Evolutionary conservation across 2,329 filamentous ascomycete genomes (phyloP).

Genomic region (Myriosclerotinia scirpicola): DNA sequence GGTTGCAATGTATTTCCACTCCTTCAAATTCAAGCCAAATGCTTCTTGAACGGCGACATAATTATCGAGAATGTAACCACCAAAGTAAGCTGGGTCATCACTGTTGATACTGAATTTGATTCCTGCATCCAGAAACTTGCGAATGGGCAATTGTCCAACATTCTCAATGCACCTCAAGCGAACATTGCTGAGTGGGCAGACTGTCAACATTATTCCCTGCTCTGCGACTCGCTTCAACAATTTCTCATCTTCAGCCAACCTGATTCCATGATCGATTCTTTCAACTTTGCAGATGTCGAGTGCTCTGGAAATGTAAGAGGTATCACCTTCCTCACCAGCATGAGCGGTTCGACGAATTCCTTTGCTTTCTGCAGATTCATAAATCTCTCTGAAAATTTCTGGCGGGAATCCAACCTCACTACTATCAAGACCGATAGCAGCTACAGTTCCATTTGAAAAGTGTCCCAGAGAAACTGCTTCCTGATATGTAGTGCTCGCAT

Average conservation of each 20-base stretch:
- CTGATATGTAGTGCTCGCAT: constrained; percentile 52
- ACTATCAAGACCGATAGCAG: constrained; percentile 68
- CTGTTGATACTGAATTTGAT: constrained; percentile 51
- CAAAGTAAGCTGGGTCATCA: constrained; percentile 59
- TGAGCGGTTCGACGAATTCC: constrained; percentile 68
- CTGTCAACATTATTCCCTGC: constrained; percentile 61
- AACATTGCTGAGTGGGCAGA: constrained; percentile 75
- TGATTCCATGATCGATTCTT: constrained; percentile 75
- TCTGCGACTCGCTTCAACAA: constrained; percentile 59
- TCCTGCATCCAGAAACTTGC: constrained; percentile 46
- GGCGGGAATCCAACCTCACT: constrained; percentile 58
- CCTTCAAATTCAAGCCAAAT: constrained; percentile 59
- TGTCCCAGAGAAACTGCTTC: constrained; percentile 46
- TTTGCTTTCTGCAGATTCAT: constrained; percentile 51
- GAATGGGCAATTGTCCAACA: constrained; percentile 48
- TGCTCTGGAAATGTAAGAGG: constrained; percentile 63
- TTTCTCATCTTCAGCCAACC: constrained; percentile 58
- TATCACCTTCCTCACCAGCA: constrained; percentile 72
- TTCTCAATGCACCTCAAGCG: constrained; percentile 49
- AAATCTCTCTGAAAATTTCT: constrained; percentile 62
- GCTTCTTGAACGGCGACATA: constrained; percentile 74
- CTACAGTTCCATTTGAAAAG: constrained; percentile 53
- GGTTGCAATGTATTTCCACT: constrained; percentile 65
- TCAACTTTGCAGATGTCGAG: constrained; percentile 60
- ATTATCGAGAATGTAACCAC: constrained; percentile 72